phyloP scores from a whole-genome alignment of 192 early-diverging fungal species.

The Coemansia aciculifera region DNA sequence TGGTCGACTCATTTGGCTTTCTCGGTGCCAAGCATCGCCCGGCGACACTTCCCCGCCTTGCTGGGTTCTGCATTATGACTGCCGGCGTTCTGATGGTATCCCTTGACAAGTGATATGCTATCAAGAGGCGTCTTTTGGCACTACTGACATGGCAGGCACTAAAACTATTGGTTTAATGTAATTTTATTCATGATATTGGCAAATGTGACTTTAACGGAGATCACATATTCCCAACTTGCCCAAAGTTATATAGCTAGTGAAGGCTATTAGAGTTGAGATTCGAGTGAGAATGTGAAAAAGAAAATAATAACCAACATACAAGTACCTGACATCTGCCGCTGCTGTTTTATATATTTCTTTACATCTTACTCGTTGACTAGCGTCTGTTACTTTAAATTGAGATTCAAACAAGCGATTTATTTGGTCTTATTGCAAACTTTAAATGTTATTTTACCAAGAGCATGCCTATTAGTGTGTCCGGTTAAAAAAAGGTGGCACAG shows the following conservation, averaged over 20 bases:
- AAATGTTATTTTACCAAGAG: too few relatives aligned
- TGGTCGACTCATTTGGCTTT: conserved; percentile 30
- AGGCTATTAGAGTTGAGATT: neutral
- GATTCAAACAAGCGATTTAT: too few relatives aligned
- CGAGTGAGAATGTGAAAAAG: too few relatives aligned
- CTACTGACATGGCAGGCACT: neutral
- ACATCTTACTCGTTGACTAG: too few relatives aligned
- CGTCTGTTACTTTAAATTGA: too few relatives aligned
- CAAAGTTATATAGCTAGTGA: too few relatives aligned
- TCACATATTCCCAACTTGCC: too few relatives aligned
- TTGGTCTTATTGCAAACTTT: too few relatives aligned
- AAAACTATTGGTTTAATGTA: neutral
- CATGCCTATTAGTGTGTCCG: too few relatives aligned
- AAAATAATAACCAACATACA: too few relatives aligned
- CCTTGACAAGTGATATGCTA: conserved; percentile 11
- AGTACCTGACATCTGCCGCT: too few relatives aligned
- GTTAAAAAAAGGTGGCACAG: neutral
- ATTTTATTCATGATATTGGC: neutral
- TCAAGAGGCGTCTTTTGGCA: neutral
- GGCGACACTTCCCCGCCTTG: conserved; percentile 21
- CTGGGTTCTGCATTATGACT: conserved; percentile 21
- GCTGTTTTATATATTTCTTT: too few relatives aligned
- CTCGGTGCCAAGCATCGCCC: conserved; percentile 29
- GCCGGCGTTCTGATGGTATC: conserved; percentile 32
- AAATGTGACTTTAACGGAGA: neutral